Evolutionary conservation across 495 filamentous ascomycete genomes (phyloP).

Genomic region (Lophium mytilinum): DNA sequence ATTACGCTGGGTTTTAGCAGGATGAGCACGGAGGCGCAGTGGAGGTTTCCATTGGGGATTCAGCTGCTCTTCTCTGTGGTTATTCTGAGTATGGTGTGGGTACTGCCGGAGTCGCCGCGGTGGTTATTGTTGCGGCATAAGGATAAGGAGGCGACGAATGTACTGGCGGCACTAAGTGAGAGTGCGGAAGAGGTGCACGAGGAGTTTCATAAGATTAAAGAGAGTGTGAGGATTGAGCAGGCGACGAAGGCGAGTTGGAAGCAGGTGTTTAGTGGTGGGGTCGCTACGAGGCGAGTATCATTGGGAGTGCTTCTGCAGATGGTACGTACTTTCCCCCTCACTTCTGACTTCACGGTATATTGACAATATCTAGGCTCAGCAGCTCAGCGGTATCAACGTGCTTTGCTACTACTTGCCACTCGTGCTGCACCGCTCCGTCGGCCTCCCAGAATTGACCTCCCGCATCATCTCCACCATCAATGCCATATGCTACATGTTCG

Average conservation of each 20-base stretch:
- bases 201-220: constrained; percentile 8
- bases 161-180: background rate
- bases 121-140: constrained; percentile 20
- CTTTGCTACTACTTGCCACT: constrained; percentile 48
- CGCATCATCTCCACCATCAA: constrained; percentile 46
- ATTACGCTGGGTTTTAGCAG: constrained; percentile 32
- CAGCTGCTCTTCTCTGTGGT: constrained; percentile 10
- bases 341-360: constrained; percentile 6
- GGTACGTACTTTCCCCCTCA: background rate
- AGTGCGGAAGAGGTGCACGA: constrained; percentile 8
- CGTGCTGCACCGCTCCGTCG: constrained; percentile 46
- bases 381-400: constrained; percentile 42
- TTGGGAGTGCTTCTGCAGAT: constrained; percentile 8
- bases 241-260: constrained; percentile 6
- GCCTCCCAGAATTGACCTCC: constrained; percentile 43
- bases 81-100: background rate
- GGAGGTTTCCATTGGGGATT: constrained; percentile 15
- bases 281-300: constrained; percentile 7
- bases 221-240: constrained; percentile 14
- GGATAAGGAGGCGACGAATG: constrained; percentile 11
- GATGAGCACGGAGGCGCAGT: constrained; percentile 1
- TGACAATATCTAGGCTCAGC: constrained; percentile 8
- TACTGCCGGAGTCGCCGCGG: constrained; percentile 20
- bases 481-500: constrained; percentile 33
- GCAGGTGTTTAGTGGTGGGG: constrained; percentile 10